Percentiles rank a stretch among this genome's conserved stretches.
Evolutionary conservation across 75 land plant genomes (phyloP).

Genomic region (Pinus albicaulis): DNA sequence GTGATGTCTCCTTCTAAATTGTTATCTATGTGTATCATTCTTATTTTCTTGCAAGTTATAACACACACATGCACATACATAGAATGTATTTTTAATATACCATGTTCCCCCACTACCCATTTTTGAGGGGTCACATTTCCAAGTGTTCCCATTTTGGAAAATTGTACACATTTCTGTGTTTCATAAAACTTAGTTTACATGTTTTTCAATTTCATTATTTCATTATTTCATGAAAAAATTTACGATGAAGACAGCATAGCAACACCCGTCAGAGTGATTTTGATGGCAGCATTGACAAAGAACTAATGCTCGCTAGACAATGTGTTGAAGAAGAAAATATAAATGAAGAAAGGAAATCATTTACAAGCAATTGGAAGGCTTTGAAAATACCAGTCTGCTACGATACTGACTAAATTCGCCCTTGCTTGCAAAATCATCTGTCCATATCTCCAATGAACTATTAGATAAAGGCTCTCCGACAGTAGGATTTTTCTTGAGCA

Average conservation of each 20-base stretch:
- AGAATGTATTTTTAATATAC: too few relatives aligned
- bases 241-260: too few relatives aligned
- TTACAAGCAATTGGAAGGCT: not conserved
- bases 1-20: too few relatives aligned
- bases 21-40: too few relatives aligned
- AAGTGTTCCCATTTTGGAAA: too few relatives aligned
- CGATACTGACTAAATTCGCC: slow-evolving; percentile 86
- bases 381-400: slow-evolving; percentile 57
- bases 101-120: too few relatives aligned
- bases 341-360: not conserved
- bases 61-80: too few relatives aligned
- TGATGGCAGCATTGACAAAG: too few relatives aligned
- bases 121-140: too few relatives aligned
- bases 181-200: not conserved
- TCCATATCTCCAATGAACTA: slow-evolving; percentile 63
- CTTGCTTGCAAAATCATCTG: slow-evolving; percentile 70
- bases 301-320: not conserved
- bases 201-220: not conserved
- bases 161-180: too few relatives aligned
- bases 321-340: not conserved
- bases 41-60: too few relatives aligned
- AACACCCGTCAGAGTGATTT: too few relatives aligned
- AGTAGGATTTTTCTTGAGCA: slow-evolving; percentile 51
- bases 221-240: not conserved
- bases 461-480: slow-evolving; percentile 12